Conservation (phyloP, 306 rosid species). For the Rosa chinensis region DNA sequence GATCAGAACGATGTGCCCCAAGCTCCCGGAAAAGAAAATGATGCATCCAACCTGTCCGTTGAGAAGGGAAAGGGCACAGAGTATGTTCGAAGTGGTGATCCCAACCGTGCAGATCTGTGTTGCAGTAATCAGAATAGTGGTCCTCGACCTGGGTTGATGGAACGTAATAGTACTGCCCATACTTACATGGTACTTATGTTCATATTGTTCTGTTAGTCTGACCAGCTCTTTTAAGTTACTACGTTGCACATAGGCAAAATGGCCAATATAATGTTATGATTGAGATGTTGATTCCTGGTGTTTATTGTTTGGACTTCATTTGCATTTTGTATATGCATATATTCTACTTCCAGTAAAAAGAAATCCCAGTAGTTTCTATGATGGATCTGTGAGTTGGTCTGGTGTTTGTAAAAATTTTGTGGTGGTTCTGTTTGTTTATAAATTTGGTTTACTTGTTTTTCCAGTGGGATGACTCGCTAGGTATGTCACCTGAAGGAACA, state of each 20-base stretch:
- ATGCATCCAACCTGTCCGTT: slow-evolving; percentile 27
- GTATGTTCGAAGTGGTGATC: slow-evolving; percentile 32
- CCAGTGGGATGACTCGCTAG: slow-evolving; percentile 73
- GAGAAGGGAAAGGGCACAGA: slow-evolving; percentile 29
- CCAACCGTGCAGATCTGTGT: slow-evolving; percentile 25
- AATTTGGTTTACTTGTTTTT: slow-evolving; percentile 17
- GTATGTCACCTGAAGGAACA: slow-evolving; percentile 33
- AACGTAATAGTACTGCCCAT: slow-evolving; percentile 48
- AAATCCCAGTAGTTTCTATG: neutral
- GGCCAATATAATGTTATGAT: neutral
- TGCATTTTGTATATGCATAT: neutral
- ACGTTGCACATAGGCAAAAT: neutral
- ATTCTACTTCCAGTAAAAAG: neutral
- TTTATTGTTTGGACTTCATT: neutral
- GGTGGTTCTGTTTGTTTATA: neutral
- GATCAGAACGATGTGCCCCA: neutral
- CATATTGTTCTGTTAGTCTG: slow-evolving; percentile 12
- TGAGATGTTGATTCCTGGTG: neutral
- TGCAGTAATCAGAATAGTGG: slow-evolving; percentile 22
- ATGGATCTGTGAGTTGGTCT: neutral
- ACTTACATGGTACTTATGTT: slow-evolving; percentile 56
- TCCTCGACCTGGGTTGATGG: slow-evolving; percentile 49
- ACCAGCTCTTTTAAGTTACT: neutral
- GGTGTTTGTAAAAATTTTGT: neutral
- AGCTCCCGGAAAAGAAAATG: slow-evolving; percentile 26